These are phyloP conservation scores for Pyrenophora teres DNA, from an alignment of 2,329 filamentous ascomycete species.

Conservation along the genomic window DNA sequence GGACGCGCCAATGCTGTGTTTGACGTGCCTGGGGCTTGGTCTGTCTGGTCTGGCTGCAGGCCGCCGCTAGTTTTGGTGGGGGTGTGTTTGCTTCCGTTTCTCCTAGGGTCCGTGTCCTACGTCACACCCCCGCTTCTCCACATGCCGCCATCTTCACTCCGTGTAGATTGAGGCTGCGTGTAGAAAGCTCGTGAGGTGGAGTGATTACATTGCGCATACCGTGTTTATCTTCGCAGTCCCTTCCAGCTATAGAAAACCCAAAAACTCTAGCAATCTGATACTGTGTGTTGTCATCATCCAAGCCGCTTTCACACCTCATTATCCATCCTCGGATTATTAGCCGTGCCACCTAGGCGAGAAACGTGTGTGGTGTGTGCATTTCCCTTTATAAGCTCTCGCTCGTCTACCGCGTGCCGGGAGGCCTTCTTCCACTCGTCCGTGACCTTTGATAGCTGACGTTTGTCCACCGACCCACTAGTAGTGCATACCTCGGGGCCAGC, in stretches of 20 bases:
- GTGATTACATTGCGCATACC: no score
- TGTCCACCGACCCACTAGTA: slow-evolving; percentile 22
- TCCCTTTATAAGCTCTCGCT: slow-evolving; percentile 23
- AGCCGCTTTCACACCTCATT: no score
- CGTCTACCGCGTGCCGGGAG: slow-evolving; percentile 27
- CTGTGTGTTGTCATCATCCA: no score
- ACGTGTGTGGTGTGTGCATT: slow-evolving; percentile 11
- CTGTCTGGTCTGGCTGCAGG: background rate
- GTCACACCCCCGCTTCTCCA: slow-evolving; percentile 30
- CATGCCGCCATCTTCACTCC: slow-evolving; percentile 20
- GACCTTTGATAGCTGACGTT: slow-evolving; percentile 33
- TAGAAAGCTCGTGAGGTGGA: slow-evolving; percentile 11
- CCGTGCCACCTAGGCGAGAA: slow-evolving; percentile 26
- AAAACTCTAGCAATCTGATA: no score
- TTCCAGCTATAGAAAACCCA: no score
- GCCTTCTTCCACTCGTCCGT: slow-evolving; percentile 49
- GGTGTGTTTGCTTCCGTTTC: slow-evolving; percentile 19
- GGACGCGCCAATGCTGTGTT: no score
- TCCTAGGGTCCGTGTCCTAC: slow-evolving; percentile 15
- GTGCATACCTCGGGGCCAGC: slow-evolving; percentile 36
- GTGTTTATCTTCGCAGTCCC: no score
- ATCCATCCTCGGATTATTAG: background rate
- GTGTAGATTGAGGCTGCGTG: slow-evolving; percentile 6
- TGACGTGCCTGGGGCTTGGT: no score
- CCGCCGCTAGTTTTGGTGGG: background rate